Base-by-base conservation (phyloP, 331 rosid species). In the Malus hybrid region DNA sequence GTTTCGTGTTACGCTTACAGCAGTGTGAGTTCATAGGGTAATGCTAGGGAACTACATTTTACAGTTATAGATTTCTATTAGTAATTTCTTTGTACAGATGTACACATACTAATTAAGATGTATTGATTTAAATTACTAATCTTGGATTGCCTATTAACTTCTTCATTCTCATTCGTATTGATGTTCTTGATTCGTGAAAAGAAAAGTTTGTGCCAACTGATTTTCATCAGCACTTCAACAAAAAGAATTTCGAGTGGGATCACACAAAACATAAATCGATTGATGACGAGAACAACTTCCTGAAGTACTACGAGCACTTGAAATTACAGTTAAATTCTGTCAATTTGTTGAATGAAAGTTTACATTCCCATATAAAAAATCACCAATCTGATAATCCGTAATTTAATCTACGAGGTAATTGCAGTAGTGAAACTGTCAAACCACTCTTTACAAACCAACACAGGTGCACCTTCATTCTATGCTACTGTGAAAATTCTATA, bases 1-100 rank as follows among this genome's bases (percentile, higher is more conserved):
- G 39, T 56, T 84, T 56, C 79, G 81, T 22, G 36, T 68, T 4
- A 70, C 82, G 18, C 69, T 81, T 7, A 50, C 80, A 0, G 78
- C 85, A 16, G 61, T 75, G 7, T 83, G 62, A 75, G 34, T 64
- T 46, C 19, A 5, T 28, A 18, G 48, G 20, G 6, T 65, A 16
- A 36, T 36, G 54, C 52, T 36, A 67, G 19, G 11, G 5, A 22
- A 3, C 6, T 44, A 33, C 46, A 18, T 36, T 66, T 34, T 36
- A 7, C 50, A 44, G 50, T 44, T 44, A 3, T 0, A 18, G 27
- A 18, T 33, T 29, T 15, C 50, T 44, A 10, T 63, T 27, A 1
- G 28, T 22, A n/a, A n/a, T 24, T 22, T 59, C 29, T 13, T 59
- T 59, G 64, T 59, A 10, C 64, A 22, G 7, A 59, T 59, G 3